Base-by-base conservation (phyloP, 805 yeast genomes). In the Wickerhamomyces xylosicus region DNA sequence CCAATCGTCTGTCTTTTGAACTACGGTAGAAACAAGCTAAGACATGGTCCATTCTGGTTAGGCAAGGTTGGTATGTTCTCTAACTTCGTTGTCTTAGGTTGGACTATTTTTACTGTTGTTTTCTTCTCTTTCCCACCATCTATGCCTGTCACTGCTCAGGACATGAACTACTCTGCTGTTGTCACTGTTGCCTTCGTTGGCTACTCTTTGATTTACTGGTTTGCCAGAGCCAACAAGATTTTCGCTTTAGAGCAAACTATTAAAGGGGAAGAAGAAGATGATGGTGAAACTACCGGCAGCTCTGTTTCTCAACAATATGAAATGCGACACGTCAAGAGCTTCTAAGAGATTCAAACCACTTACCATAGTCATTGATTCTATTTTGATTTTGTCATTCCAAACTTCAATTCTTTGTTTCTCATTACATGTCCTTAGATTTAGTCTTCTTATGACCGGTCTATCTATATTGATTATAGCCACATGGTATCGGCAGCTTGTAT, bases 91-190 rank as follows among this genome's bases (percentile, higher is more conserved):
- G 61, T 72, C 14, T 41, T 79, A 4, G 47, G 56, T 3, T 80
- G 85, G 83, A 66, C 84, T 0, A 36, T 68, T 0, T 80, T 81
- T 49, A 69, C 79, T 6, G 43, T 73, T 5, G 68, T 77, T 2
- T 74, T 80, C 57, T 79, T 72, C 62, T 74, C 77, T 34, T 73
- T 80, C 63, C 87, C 89, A 22, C 59, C 74, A 19, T 62, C 61
- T 10, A 65, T 74, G 71, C 89, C 87, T 2, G 86, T 69, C 3
- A 63, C 67, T 3, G 69, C 66, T 28, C 71, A 72, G 32, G 67
- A 69, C 45, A 81, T 81, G 87, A 81, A 81, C 54, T 81, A 81
- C 47, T 77, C 78, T 14, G 56, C 71, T 25, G 82, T 70, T 8
- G 82, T 74, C 16, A 61, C 71, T 42, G 71, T 59, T 17, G 75